Base-by-base conservation (phyloP, 805 yeast species). In the Candida methanosorbosa region DNA sequence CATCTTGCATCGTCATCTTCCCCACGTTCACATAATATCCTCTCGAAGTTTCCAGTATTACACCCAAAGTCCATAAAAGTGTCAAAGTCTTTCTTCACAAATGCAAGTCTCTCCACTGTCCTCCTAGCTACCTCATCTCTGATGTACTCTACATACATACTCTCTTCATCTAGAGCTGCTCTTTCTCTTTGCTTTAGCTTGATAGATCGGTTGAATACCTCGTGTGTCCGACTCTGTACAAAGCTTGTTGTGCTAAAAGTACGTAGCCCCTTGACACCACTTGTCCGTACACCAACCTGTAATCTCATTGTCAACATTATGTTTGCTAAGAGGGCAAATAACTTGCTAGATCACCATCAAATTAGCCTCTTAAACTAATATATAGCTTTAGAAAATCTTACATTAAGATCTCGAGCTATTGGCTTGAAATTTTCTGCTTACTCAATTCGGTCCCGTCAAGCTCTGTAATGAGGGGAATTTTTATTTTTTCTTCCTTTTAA, bases 81-180 rank as follows among this genome's bases (percentile, higher is more conserved):
- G 15, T 68, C 61, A 45, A 83, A 78, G 17, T 70, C 69, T 32
- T 87, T 64, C 30, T 81, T 75, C 32, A 85, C 70, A 53, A 82
- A 80, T 2, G 86, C 77, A 34, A 85, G 56, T 42, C 95, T 65
- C 42, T 84, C 94, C 18, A 83, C 73, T 9, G 87, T 77, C 34
- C 83, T 70, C 18, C 64, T 49, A 1, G 92, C 87, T 7, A 82
- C 74, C 50, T 83, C 92, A 47, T 80, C 78, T 28, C 87, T 64
- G 18, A 85, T 57, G 47, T 83, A 85, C 43, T 85, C 94, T 9
- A 72, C 82, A 41, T 70, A 63, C 13, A 78, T 67, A 9, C 61
- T 60, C 4, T 69, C 71, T 15, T 59, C 55, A 18, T 69, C 54
- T 5, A 36, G 30, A 0, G 78, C 73, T 0, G 81, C 73, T 30